Evolutionary conservation across 2,329 filamentous ascomycete species (phyloP), one percentile per base, ranked within the genome.

Genomic region (Pseudocercospora vitis): DNA sequence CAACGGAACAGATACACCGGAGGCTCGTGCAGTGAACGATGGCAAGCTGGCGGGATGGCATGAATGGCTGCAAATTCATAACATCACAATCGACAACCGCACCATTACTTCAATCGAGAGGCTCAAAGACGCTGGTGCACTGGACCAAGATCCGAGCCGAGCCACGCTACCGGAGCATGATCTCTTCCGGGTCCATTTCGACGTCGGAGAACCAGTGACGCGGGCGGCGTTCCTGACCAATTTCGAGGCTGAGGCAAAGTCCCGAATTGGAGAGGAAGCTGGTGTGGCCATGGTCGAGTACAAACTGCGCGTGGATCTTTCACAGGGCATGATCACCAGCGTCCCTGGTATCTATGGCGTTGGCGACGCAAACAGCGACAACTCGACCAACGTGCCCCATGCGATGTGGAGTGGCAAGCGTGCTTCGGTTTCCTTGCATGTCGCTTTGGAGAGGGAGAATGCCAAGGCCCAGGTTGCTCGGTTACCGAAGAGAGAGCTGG

Each of bases 171-270:
- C 53, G 21, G 42, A 48, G 31, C 35, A 52, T 19, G 49, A 56
- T 31, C 49, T 56, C 2, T 56, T 56, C 49, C 53, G 33, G n/a
- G 48, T 56, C 7, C 42, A 56, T 19, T 56, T 56, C 19, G 26
- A 18, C 8, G 33, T n/a, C 16, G 53, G 53, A 26, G 32, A 40
- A 9, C 24, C 53, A 7, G 52, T 55, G 9, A 26, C 47, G 6
- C 39, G 52, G 31, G 52, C 47, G 6, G 52, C 40, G 8, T 55
- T 55, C 32, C 21, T 55, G 29, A 55, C 52, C 23, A 55, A 55
- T 40, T 55, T 48, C 24, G 32, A 31, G 9, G 50, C 28, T 14
- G 52, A 55, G 46, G 48, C 50, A 31, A 32, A 42, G 14, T 47
- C 52, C 26, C 47, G 40, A 8, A 14, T 55, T 6, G 52, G 48